These are phyloP conservation scores for Homolaphlyctis polyrhiza DNA, from an alignment of 371 early-diverging fungal genomes.

Conservation along the genomic window DNA sequence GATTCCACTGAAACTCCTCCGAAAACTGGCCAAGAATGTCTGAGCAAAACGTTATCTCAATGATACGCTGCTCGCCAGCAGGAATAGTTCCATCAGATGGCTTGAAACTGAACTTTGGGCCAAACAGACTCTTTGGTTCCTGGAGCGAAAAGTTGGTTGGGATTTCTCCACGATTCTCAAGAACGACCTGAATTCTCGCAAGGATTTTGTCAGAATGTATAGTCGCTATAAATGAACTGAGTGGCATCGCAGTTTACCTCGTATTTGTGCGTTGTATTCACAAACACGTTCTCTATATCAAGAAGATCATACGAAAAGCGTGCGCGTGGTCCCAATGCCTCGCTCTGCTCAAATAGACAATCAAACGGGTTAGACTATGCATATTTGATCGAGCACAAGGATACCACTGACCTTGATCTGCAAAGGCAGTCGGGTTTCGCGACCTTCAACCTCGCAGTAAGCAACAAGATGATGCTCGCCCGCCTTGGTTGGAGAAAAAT, in stretches of 20 bases:
- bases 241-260: constrained; percentile 21
- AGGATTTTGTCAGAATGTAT: constrained; percentile 1
- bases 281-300: constrained; percentile 40
- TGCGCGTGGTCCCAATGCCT: constrained; percentile 46
- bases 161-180: constrained; percentile 51
- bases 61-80: constrained; percentile 31
- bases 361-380: neutral
- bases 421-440: constrained; percentile 41
- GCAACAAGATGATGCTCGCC: constrained; percentile 22
- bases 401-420: constrained; percentile 27
- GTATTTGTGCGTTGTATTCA: constrained; percentile 42
- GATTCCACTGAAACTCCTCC: constrained; percentile 38
- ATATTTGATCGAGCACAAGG: neutral
- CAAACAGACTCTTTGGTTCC: constrained; percentile 23
- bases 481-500: constrained; percentile 32
- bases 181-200: constrained; percentile 23
- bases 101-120: constrained; percentile 37
- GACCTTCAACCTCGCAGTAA: constrained; percentile 44
- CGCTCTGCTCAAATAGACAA: constrained; percentile 22
- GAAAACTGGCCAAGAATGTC: constrained; percentile 41
- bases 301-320: constrained; percentile 43
- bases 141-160: constrained; percentile 24
- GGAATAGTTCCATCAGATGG: constrained; percentile 33
- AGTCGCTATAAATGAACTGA: neutral
- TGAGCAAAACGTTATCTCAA: constrained; percentile 34